Base-by-base conservation (phyloP, 2,329 filamentous ascomycete species). In the Nothopassalora personata region DNA sequence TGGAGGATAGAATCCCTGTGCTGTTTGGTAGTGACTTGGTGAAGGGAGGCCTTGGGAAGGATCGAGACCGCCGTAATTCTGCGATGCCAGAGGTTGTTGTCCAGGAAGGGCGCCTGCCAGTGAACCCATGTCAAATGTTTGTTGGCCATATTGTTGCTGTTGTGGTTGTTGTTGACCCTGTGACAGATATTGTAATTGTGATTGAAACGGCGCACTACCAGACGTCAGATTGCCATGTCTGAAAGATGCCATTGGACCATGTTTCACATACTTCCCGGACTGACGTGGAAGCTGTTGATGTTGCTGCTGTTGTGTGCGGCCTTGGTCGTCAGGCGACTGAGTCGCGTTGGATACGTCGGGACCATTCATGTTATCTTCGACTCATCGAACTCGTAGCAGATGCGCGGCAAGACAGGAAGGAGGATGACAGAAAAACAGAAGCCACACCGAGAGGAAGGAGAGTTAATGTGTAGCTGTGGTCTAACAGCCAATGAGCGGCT, bases 1-100 rank as follows among this genome's bases (percentile, higher is more conserved):
- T 33, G 66, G 68, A 55, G 66, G 68, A 55, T 64, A 23, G 67
- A 70, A 59, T 54, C 62, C 19, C 56, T 61, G 23, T 49, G 36
- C 15, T 31, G 36, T 54, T 27, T 57, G 58, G 46, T 54, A 65
- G 19, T 30, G 53, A 30, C 54, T 54, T 6, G 54, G 31, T 5
- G 64, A 53, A 30, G 64, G 30, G 30, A 64, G 47, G 15, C 31
- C 43, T 52, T 60, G 60, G 7, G 63, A 51, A 8, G 50, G 47
- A 52, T 64, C 60, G 15, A 47, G 49, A 39, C 31, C 56, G 34
- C 51, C 60, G 56, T 66, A 66, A 50, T 57, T 47, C 48, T 57
- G 62, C 15, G 45, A 31, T 23, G 34, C 55, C 59, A 58, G 53
- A 27, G 50, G 46, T 8, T 54, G 11, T 13, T 63, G 64, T n/a